Base-by-base conservation (phyloP, 257 asterid species). In the Avicennia marina region DNA sequence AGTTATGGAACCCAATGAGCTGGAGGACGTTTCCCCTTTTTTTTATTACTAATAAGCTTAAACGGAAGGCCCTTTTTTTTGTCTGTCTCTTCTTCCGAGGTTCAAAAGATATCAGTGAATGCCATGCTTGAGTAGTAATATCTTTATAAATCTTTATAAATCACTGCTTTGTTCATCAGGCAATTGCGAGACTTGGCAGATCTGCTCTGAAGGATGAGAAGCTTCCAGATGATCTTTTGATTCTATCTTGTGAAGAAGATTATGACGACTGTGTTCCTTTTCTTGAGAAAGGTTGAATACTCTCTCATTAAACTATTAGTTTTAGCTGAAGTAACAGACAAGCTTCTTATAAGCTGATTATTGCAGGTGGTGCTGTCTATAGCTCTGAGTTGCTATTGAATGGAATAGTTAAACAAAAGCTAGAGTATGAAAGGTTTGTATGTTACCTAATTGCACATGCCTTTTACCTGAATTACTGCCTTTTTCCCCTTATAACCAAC, bases 221-320 rank as follows among this genome's bases (percentile, higher is more conserved):
- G 45, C 71, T 83, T 54, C 90, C 93, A 0, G 90, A 79, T 21
- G 83, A 87, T 68, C 71, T 91, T 58, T 56, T 91, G 75, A 67
- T 91, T 78, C 63, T 91, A 65, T 91, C 98, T 19, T 87, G 98
- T 68, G 95, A 91, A 83, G 98, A 91, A 47, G 96, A 91, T 70
- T 78, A 85, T 17, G 90, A 80, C n/a, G 45, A 64, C 31, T 91
- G 98, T 54, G 72, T 79, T 51, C 96, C 96, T 53, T 81, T 83
- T 64, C 94, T 91, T 38, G 86, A 87, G 79, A 91, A 83, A 85
- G 96, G 98, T 91, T 53, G 42, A 74, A 50, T 58, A 31, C 32
- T 21, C 59, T 57, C 54, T 48, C 40, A 8, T 48, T 53, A 33
- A 55, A 36, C 48, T 17, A 12, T 16, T 19, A 13, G 40, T 24